phyloP scores from a whole-genome alignment of 2,329 filamentous ascomycete species.

The Pleoardoris graminearum region DNA sequence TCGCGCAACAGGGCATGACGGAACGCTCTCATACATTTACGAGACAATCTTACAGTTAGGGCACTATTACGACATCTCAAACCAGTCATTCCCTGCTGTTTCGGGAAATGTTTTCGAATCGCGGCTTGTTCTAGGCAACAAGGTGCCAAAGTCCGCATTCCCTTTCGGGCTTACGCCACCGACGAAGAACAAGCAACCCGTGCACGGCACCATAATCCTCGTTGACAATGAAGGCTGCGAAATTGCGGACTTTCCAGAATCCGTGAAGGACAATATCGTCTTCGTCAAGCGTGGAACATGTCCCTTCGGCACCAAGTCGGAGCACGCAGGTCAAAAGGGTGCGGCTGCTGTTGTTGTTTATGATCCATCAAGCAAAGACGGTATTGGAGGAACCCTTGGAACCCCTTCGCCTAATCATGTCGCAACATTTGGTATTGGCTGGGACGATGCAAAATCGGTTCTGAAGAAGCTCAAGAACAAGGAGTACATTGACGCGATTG shows the following conservation, averaged over 20 bases:
- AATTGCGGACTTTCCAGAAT: slow-evolving; percentile 62
- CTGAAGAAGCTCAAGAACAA: slow-evolving; percentile 56
- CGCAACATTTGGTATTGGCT: slow-evolving; percentile 71
- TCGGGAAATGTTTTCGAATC: slow-evolving; percentile 44
- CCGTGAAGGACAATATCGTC: slow-evolving; percentile 67
- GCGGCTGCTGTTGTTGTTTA: slow-evolving; percentile 75
- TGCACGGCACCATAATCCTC: slow-evolving; percentile 39
- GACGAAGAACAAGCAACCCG: slow-evolving; percentile 43
- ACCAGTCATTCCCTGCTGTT: slow-evolving; percentile 44
- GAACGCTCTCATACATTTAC: slow-evolving; percentile 46
- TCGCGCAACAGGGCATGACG: slow-evolving; percentile 32
- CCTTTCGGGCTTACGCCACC: slow-evolving; percentile 44
- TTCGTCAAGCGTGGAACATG: slow-evolving; percentile 73
- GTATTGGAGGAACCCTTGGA: slow-evolving; percentile 68
- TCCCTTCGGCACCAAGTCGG: slow-evolving; percentile 72
- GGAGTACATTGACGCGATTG: slow-evolving; percentile 47
- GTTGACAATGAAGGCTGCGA: slow-evolving; percentile 42
- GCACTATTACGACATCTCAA: slow-evolving; percentile 46
- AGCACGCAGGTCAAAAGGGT: slow-evolving; percentile 68
- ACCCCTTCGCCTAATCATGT: slow-evolving; percentile 61
- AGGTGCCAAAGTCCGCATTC: slow-evolving; percentile 39
- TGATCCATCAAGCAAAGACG: slow-evolving; percentile 68
- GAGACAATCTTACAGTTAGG: slow-evolving; percentile 42
- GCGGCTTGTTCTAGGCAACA: slow-evolving; percentile 39
- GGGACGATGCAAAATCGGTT: slow-evolving; percentile 61